A percentile compares a stretch with the other conserved stretches of the same genome.
Evolutionary conservation across 148 eudicot species (phyloP).

Genomic region (Hydrangea macrophylla): DNA sequence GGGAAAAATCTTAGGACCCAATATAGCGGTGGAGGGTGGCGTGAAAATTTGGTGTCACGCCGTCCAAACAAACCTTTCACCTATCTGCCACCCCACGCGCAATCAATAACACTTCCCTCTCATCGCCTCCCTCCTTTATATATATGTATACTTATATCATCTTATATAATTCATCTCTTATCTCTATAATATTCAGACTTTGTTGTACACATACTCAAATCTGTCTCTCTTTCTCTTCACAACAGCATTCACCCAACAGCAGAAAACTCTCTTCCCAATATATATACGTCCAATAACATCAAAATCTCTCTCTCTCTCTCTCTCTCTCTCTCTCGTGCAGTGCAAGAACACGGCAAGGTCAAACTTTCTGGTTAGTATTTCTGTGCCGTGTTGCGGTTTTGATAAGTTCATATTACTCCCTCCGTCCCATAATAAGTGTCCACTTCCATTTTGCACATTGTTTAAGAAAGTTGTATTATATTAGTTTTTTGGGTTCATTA

Average conservation of each 20-base stretch:
- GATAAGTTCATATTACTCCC: neutral
- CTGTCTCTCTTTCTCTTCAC: neutral
- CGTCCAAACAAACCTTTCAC: constrained; percentile 62
- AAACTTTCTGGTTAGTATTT: constrained; percentile 14
- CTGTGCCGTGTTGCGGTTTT: neutral
- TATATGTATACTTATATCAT: neutral
- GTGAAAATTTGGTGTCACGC: constrained; percentile 62
- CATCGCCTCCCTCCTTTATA: constrained; percentile 1
- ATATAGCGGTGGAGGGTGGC: constrained; percentile 49
- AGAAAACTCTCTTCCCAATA: neutral
- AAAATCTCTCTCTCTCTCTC: constrained; percentile 2
- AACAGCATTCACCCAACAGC: neutral
- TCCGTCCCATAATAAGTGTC: no score
- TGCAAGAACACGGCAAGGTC: neutral
- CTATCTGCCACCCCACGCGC: constrained; percentile 67
- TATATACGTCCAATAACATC: neutral
- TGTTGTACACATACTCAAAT: neutral
- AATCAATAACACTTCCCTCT: constrained; percentile 27
- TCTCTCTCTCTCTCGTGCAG: constrained; percentile 9
- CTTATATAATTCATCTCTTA: neutral
- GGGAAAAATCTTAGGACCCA: constrained; percentile 22
- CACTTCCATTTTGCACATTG: no score
- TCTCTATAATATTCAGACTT: neutral
- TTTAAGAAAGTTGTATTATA: no score
- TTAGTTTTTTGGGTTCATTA: no score